Evolutionary conservation across 2,329 filamentous ascomycete species (phyloP), one percentile per base, ranked within the genome.

Genomic region (Trichophyton equinum): DNA sequence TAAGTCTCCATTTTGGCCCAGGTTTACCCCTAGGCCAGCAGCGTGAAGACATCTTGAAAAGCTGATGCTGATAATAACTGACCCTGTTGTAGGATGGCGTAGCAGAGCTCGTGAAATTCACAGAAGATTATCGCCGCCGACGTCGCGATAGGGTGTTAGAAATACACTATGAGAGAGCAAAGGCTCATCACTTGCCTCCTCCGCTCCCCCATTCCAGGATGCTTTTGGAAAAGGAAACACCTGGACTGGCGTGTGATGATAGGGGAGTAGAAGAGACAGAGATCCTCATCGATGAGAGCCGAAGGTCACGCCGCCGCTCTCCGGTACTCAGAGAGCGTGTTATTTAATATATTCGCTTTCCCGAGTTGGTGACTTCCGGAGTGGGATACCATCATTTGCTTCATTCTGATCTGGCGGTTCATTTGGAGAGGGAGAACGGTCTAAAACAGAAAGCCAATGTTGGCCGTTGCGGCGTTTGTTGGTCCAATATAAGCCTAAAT

Each of bases 21-120:
- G 9, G n/a, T 33, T 18, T 4, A 55, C n/a, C 1, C 51, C 1
- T 4, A 20, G 2, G 11, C 5, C 4, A 55, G 6, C 58, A 11
- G 11, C 11, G 9, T 38, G 33, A 38, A 38, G 33, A 0, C 9
- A 13, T 3, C 33, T 4, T 13, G 33, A 38, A 13, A 38, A 4
- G 9, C 9, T 4, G 33, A 13, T 6, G 20, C 30, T 38, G 20
- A 38, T 38, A 18, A 20, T 25, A 46, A 13, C 40, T 36, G 61
- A 40, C 20, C 13, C 20, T 49, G 62, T 44, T 44, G 57, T 68
- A 96, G 90, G 89, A 95, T 70, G 90, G 96, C 66, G 89, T 97
- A 55, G 81, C 90, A 49, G 85, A 87, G 64, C 82, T 97, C 3
- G 89, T 95, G 27, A 83, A 94, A 64, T 73, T 95, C 2, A 89